phyloP scores from a whole-genome alignment of 106 monocot species.

The Allium fistulosum region DNA sequence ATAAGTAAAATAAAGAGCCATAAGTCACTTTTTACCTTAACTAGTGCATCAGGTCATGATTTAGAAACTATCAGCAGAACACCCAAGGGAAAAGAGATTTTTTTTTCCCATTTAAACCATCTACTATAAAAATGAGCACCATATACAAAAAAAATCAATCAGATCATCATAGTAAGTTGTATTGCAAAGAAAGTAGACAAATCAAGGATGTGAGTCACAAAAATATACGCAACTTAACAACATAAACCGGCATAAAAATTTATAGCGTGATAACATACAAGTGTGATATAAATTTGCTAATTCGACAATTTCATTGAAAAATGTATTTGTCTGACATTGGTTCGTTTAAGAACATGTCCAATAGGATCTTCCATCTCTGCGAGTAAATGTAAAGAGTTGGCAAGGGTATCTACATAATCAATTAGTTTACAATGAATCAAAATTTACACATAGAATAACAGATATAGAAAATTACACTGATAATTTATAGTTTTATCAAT shows the following conservation, averaged over 20 bases:
- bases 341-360: too few relatives aligned
- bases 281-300: too few relatives aligned
- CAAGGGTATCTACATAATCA: constrained; percentile 63
- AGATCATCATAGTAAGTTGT: not conserved
- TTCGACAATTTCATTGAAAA: too few relatives aligned
- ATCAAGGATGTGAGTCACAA: too few relatives aligned
- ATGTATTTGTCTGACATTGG: not conserved
- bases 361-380: too few relatives aligned
- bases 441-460: not conserved
- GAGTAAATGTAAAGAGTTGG: constrained; percentile 71
- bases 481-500: too few relatives aligned
- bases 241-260: too few relatives aligned
- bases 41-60: constrained; percentile 92
- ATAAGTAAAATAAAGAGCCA: too few relatives aligned
- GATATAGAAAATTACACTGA: not conserved
- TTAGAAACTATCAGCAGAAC: constrained; percentile 93
- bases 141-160: too few relatives aligned
- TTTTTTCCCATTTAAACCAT: constrained; percentile 70
- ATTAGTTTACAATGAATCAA: not conserved
- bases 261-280: too few relatives aligned
- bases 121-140: constrained; percentile 64
- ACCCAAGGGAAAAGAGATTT: constrained; percentile 70
- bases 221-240: too few relatives aligned
- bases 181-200: too few relatives aligned
- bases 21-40: constrained; percentile 98